Conservation (phyloP, 208 protist species). For the Crithidia brevicula region DNA sequence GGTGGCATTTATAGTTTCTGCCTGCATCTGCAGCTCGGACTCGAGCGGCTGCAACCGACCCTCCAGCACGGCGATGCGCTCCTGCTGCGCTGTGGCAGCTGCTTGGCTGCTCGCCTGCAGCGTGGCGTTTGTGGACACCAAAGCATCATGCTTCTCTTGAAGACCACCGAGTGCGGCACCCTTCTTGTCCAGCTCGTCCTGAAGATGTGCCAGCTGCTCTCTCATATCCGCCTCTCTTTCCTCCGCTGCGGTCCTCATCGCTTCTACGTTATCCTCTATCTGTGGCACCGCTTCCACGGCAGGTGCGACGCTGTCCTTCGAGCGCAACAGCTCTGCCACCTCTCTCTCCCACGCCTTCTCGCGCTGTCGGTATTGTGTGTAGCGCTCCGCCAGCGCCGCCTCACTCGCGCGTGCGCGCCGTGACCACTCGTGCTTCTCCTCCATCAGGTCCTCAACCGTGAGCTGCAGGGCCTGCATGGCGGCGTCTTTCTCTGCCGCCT, state of each 20-base stretch:
- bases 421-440: slow-evolving; percentile 31
- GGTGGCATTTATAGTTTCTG: slow-evolving; percentile 7
- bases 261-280: not conserved
- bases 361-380: slow-evolving; percentile 19
- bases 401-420: slow-evolving; percentile 24
- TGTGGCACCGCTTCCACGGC: not conserved
- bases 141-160: slow-evolving; percentile 8
- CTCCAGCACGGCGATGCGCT: slow-evolving; percentile 24
- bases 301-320: not conserved
- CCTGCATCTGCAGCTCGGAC: slow-evolving; percentile 21
- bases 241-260: not conserved
- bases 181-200: slow-evolving; percentile 6
- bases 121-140: slow-evolving; percentile 11
- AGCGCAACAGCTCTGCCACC: slow-evolving; percentile 16
- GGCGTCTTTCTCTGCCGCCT: slow-evolving; percentile 22
- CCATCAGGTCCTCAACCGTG: slow-evolving; percentile 17
- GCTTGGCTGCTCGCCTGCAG: slow-evolving; percentile 19
- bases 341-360: slow-evolving; percentile 29
- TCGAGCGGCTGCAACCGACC: slow-evolving; percentile 15
- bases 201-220: not conserved
- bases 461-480: slow-evolving; percentile 11
- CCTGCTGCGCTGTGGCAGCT: not conserved
- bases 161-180: not conserved
- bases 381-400: slow-evolving; percentile 28
- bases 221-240: not conserved